Conservation (phyloP, 345 rosid genomes). For the Limnanthes douglasii region DNA sequence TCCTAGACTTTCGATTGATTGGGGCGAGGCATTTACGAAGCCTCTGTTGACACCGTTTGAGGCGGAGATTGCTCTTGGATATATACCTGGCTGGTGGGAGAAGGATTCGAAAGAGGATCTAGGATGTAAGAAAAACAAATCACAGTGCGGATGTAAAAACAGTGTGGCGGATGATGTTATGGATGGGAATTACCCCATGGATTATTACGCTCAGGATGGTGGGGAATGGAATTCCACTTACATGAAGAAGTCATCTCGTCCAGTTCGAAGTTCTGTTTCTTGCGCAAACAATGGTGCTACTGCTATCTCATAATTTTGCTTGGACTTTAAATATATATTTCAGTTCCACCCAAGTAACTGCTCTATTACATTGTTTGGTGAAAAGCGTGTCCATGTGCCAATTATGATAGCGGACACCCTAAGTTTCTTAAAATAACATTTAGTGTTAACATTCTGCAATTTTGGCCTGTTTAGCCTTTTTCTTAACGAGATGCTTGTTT, state of each 20-base stretch:
- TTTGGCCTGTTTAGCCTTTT: too few relatives aligned
- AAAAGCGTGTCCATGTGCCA: too few relatives aligned
- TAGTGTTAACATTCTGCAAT: too few relatives aligned
- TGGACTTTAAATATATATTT: too few relatives aligned
- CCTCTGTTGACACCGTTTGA: slow-evolving; percentile 79
- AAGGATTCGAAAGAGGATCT: slow-evolving; percentile 9
- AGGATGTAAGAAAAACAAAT: slow-evolving; percentile 13
- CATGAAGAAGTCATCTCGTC: slow-evolving; percentile 43
- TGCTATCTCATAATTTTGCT: too few relatives aligned
- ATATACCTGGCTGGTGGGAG: slow-evolving; percentile 83
- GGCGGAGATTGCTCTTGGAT: slow-evolving; percentile 76
- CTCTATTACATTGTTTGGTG: too few relatives aligned
- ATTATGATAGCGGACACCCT: too few relatives aligned
- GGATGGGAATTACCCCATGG: slow-evolving; percentile 78
- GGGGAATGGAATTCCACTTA: slow-evolving; percentile 94
- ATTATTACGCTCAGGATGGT: slow-evolving; percentile 91
- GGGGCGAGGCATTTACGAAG: slow-evolving; percentile 86
- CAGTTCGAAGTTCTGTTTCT: slow-evolving; percentile 21
- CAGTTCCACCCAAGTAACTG: too few relatives aligned
- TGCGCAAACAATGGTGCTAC: too few relatives aligned
- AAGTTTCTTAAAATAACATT: too few relatives aligned
- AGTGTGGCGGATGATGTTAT: slow-evolving; percentile 8
- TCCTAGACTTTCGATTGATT: slow-evolving; percentile 85
- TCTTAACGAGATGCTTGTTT: too few relatives aligned
- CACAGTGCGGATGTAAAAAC: slow-evolving; percentile 14